Evolutionary conservation across 768 basidiomycete species (phyloP), one percentile per base, ranked within the genome.

Genomic region (Lactarius trivialis): DNA sequence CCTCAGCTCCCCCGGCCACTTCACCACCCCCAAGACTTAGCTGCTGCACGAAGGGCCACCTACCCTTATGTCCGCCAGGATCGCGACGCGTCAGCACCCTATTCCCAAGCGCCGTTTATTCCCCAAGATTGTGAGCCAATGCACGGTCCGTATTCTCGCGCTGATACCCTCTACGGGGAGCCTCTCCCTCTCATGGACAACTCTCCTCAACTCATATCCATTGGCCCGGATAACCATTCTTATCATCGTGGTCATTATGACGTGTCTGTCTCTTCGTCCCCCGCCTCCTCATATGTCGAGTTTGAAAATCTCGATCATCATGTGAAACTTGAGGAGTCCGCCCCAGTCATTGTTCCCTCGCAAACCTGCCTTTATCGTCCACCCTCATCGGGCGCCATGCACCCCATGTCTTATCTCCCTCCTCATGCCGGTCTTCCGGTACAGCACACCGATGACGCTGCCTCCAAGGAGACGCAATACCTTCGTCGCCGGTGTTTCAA

Each of bases 371-470:
- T 78, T 70, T 83, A 81, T 74, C 79, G 78, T 63, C 73, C 75
- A 32, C 68, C 73, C 43, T 64, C 75, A 12, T 73, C 71, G 2
- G 66, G 68, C 39, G 71, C 67, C 50, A 71, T 75, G 69, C 68
- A 65, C 33, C 63, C 62, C 33, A 61, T 58, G 60, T 67, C 74
- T 12, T 73, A 78, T 68, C 72, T 81, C 56, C 73, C 78, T 3
- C 72, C 73, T 12, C 74, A 79, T 49, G 68, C 73, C 7, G 82
- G 82, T 14, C 78, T 91, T 37, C 83, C 84, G 59, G 86, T 93
- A 7, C 90, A 91, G 73, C 89, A 93, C 76, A 93, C 91, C 0
- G 91, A 93, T 75, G 91, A 93, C 71, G 91, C 91, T 15, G 88
- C 90, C 1, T 88, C 85, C 48, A 93, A 93, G 74, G 91, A 93